Conservation (phyloP, 2,329 filamentous ascomycete genomes). For the Claviceps sp. region DNA sequence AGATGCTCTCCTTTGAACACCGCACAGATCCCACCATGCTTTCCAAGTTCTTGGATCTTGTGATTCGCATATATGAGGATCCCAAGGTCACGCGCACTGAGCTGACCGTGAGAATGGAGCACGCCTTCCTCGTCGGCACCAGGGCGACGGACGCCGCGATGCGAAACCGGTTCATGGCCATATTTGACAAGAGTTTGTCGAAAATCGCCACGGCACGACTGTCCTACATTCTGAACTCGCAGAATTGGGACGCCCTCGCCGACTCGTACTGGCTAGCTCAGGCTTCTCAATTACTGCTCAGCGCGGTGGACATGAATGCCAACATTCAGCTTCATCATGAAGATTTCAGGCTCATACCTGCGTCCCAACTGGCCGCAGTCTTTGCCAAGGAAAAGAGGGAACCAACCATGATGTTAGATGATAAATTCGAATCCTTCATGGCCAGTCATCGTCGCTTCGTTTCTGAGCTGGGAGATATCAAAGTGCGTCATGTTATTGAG, state of each 20-base stretch:
- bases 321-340: constrained; percentile 65
- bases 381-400: constrained; percentile 66
- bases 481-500: constrained; percentile 76
- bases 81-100: constrained; percentile 91
- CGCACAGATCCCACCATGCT: constrained; percentile 72
- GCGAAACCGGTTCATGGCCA: constrained; percentile 91
- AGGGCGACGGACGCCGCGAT: constrained; percentile 89
- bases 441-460: constrained; percentile 71
- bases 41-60: constrained; percentile 85
- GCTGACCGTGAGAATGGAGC: constrained; percentile 91
- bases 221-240: constrained; percentile 75
- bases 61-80: constrained; percentile 96
- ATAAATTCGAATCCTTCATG: constrained; percentile 70
- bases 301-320: constrained; percentile 77
- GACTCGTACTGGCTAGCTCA: constrained; percentile 97
- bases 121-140: constrained; percentile 93
- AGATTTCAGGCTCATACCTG: constrained; percentile 67
- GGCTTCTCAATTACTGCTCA: constrained; percentile 83
- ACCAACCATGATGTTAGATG: constrained; percentile 61
- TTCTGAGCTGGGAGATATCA: constrained; percentile 70
- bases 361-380: constrained; percentile 58
- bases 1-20: constrained; percentile 94
- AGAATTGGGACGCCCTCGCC: constrained; percentile 92
- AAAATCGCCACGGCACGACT: constrained; percentile 80
- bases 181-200: constrained; percentile 92